Evolutionary conservation across 345 rosid species (phyloP).

Genomic region (Alliaria petiolata): DNA sequence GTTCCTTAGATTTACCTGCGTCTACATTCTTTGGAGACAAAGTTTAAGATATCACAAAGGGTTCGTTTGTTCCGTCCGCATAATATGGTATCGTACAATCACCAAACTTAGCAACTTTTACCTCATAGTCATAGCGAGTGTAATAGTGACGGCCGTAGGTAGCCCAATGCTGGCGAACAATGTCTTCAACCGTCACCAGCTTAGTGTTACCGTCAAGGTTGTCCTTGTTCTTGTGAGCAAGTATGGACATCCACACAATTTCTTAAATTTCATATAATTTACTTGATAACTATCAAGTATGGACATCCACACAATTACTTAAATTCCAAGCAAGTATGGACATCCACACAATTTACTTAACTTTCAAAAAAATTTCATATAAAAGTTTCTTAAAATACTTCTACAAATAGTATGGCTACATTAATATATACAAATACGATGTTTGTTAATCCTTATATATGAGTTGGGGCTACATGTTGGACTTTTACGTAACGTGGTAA

Average conservation of each 20-base stretch:
- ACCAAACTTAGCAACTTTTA: constrained; percentile 23
- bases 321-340: too few relatives aligned
- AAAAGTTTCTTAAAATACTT: too few relatives aligned
- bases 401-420: too few relatives aligned
- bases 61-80: not conserved
- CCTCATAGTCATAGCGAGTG: constrained; percentile 99
- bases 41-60: constrained; percentile 16
- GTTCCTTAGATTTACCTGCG: constrained; percentile 82
- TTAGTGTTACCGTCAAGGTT: constrained; percentile 50
- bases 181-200: constrained; percentile 90
- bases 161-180: constrained; percentile 89
- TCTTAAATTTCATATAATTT: too few relatives aligned
- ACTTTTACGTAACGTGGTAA: too few relatives aligned
- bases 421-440: too few relatives aligned
- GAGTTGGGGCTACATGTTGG: too few relatives aligned
- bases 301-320: too few relatives aligned
- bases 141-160: constrained; percentile 94
- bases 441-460: too few relatives aligned
- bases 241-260: constrained; percentile 96
- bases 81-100: not conserved
- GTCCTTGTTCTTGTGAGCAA: constrained; percentile 83
- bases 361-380: too few relatives aligned
- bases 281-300: too few relatives aligned
- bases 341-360: too few relatives aligned
- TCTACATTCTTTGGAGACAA: constrained; percentile 78